A percentile compares a stretch with the other conserved stretches of the same genome.
Evolutionary conservation across 2,329 filamentous ascomycete genomes (phyloP).

Genomic region (Stachybotrys chlorohalonatus): DNA sequence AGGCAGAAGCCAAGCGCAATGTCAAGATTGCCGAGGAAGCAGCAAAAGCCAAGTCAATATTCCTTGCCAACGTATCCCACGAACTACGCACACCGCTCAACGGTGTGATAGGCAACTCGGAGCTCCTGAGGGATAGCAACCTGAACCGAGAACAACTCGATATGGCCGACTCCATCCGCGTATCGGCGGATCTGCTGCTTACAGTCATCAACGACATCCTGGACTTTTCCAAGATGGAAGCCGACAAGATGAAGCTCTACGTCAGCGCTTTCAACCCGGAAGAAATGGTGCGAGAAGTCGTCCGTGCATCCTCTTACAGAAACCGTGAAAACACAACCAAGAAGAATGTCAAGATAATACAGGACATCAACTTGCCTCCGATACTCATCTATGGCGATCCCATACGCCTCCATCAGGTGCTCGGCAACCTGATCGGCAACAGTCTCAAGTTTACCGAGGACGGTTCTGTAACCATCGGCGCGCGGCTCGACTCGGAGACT

Average conservation of each 20-base stretch:
- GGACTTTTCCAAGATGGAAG: constrained; percentile 91
- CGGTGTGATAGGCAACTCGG: constrained; percentile 81
- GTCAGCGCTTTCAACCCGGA: constrained; percentile 59
- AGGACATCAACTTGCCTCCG: constrained; percentile 66
- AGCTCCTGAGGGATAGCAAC: constrained; percentile 68
- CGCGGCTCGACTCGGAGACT: constrained; percentile 62
- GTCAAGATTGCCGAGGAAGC: constrained; percentile 77
- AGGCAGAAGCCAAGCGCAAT: constrained; percentile 67
- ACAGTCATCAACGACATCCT: constrained; percentile 87
- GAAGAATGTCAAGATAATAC: constrained; percentile 54
- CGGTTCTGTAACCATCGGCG: constrained; percentile 77
- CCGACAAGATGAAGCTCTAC: constrained; percentile 76
- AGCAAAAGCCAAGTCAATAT: constrained; percentile 74
- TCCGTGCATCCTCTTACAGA: constrained; percentile 57
- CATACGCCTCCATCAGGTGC: constrained; percentile 56
- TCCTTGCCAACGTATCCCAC: constrained; percentile 72
- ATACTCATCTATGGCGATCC: constrained; percentile 63
- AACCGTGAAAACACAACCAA: constrained; percentile 54
- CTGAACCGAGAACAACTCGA: constrained; percentile 71
- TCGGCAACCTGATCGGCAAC: constrained; percentile 83
- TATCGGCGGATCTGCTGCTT: constrained; percentile 77
- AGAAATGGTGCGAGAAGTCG: constrained; percentile 58
- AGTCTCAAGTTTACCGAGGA: constrained; percentile 89
- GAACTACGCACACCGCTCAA: constrained; percentile 77
- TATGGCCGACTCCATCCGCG: constrained; percentile 78